These are phyloP conservation scores for Papiliotrema fonsecae DNA, from an alignment of 1,284 basidiomycete species.

Conservation along the genomic window DNA sequence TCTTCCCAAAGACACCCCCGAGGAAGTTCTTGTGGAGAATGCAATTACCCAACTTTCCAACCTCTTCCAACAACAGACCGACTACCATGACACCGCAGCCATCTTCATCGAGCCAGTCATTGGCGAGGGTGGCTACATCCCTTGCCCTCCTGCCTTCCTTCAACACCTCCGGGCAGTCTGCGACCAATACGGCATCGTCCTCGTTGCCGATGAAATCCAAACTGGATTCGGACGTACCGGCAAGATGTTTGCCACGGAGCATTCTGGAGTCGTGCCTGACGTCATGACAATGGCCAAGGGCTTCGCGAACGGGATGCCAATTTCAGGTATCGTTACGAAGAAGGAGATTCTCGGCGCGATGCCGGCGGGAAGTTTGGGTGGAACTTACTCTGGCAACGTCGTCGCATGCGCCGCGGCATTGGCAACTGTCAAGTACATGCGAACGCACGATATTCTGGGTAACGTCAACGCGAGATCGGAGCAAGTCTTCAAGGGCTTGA, in stretches of 20 bases:
- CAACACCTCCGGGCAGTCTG: conserved; percentile 73
- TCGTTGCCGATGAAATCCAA: conserved; percentile 53
- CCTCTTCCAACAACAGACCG: conserved; percentile 75
- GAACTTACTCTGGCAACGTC: conserved; percentile 64
- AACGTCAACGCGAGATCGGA: conserved; percentile 68
- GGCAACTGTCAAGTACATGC: conserved; percentile 48
- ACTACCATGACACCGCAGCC: conserved; percentile 80
- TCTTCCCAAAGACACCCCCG: conserved; percentile 58
- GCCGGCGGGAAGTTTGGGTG: conserved; percentile 27
- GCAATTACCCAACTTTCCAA: conserved; percentile 76
- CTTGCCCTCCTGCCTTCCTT: conserved; percentile 73
- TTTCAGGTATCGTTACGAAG: conserved; percentile 76
- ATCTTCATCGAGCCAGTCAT: conserved; percentile 86
- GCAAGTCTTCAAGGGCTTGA: conserved; percentile 63
- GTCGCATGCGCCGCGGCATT: conserved; percentile 79
- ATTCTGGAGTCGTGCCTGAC: conserved; percentile 67
- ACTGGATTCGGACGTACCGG: conserved; percentile 50
- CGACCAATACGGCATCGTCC: conserved; percentile 68
- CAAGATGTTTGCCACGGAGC: conserved; percentile 68
- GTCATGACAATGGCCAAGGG: conserved; percentile 78
- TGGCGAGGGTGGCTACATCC: conserved; percentile 88
- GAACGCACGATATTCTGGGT: conserved; percentile 56
- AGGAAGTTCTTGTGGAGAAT: conserved; percentile 60
- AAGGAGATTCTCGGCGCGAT: conserved; percentile 64
- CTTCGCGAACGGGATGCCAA: conserved; percentile 61